phyloP scores from a whole-genome alignment of 2,329 filamentous ascomycete species.

The Aspergillus fructus region DNA sequence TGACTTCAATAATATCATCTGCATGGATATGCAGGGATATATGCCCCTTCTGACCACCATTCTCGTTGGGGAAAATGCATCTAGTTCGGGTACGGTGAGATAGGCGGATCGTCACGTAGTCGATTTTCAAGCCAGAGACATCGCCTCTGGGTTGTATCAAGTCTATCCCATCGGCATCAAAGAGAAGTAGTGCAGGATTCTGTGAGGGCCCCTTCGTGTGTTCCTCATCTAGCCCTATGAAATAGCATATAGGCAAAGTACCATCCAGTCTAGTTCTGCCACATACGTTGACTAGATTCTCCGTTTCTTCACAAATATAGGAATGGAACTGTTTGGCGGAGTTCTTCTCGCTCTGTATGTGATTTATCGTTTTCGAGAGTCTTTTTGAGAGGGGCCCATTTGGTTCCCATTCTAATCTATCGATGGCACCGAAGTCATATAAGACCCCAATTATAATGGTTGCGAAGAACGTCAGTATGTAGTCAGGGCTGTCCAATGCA shows the following conservation, averaged over 20 bases:
- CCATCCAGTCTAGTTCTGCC: not conserved
- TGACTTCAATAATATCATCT: conserved; percentile 1
- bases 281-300: not conserved
- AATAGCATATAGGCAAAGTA: conserved; percentile 5
- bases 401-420: conserved; percentile 7
- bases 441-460: conserved; percentile 20
- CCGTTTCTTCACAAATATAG: conserved; percentile 1
- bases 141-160: conserved; percentile 12
- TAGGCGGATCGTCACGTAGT: conserved; percentile 10
- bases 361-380: not conserved
- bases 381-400: conserved; percentile 4
- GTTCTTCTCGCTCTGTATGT: not conserved
- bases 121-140: conserved; percentile 1
- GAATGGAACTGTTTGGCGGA: conserved; percentile 8
- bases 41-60: not conserved
- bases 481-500: conserved; percentile 12
- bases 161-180: not conserved
- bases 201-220: not conserved
- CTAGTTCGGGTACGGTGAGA: not conserved
- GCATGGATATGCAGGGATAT: conserved; percentile 6
- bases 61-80: not conserved
- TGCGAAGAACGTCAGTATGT: conserved; percentile 20
- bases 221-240: conserved; percentile 9
- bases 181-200: conserved; percentile 9
- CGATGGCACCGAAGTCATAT: not conserved